Evolutionary conservation across 2,329 filamentous ascomycete genomes (phyloP).

Genomic region (Mycosphaerella arachidis): DNA sequence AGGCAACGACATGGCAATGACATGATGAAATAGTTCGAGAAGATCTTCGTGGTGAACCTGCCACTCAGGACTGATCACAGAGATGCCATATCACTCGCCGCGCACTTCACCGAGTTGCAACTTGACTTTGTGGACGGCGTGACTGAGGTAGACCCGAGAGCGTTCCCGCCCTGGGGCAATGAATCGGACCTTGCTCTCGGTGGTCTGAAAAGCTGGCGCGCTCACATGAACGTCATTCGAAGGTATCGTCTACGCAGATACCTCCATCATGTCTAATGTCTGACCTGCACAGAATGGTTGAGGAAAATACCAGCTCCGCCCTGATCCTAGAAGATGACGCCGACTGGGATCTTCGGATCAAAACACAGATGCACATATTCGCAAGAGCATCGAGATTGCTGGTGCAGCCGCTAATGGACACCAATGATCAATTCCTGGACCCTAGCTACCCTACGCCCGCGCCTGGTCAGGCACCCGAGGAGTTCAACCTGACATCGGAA

Average conservation of each 20-base stretch:
- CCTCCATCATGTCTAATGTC: neutral
- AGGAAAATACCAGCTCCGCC: conserved; percentile 35
- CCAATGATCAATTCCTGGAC: conserved; percentile 18
- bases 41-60: conserved; percentile 52
- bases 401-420: conserved; percentile 26
- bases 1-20: conserved; percentile 2
- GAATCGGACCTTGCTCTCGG: conserved; percentile 26
- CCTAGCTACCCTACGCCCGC: conserved; percentile 16
- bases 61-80: conserved; percentile 49
- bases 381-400: conserved; percentile 38
- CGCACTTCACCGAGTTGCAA: conserved; percentile 43
- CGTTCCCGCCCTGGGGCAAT: conserved; percentile 32
- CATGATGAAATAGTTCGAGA: conserved; percentile 40
- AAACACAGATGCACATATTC: conserved; percentile 32
- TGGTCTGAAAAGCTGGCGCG: conserved; percentile 22
- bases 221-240: conserved; percentile 27
- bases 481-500: conserved; percentile 11
- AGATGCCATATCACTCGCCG: conserved; percentile 48
- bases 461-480: neutral
- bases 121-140: conserved; percentile 49
- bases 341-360: conserved; percentile 43
- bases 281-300: conserved; percentile 33
- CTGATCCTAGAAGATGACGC: conserved; percentile 44
- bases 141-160: conserved; percentile 28
- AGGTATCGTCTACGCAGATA: conserved; percentile 6